Percentiles rank a stretch among this genome's conserved stretches.
Conservation (phyloP, 2,329 filamentous ascomycete genomes). For the Apiospora sp. region DNA sequence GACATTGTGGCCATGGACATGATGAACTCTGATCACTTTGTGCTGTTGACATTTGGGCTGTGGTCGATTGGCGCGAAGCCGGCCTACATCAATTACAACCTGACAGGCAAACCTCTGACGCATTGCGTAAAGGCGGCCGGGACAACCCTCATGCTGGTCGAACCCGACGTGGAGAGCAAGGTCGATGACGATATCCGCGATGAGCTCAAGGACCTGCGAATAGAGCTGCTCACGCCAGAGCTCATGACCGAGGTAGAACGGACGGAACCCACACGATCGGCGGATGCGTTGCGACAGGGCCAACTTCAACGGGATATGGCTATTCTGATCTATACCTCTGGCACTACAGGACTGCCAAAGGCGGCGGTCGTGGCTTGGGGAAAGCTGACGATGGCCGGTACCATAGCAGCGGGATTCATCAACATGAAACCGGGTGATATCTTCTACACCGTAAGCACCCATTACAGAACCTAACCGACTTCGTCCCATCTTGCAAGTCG, state of each 20-base stretch:
- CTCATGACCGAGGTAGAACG: slow-evolving; percentile 62
- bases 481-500: background rate
- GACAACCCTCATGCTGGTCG: slow-evolving; percentile 73
- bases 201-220: slow-evolving; percentile 58
- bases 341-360: slow-evolving; percentile 86
- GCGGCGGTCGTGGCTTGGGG: slow-evolving; percentile 78
- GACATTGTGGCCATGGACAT: slow-evolving; percentile 85
- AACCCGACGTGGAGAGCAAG: slow-evolving; percentile 63
- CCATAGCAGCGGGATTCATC: slow-evolving; percentile 64
- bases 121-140: slow-evolving; percentile 78
- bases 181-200: slow-evolving; percentile 65
- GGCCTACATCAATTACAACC: slow-evolving; percentile 89
- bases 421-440: slow-evolving; percentile 68
- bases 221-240: slow-evolving; percentile 68
- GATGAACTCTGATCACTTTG: slow-evolving; percentile 80
- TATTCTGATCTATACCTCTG: slow-evolving; percentile 83
- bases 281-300: slow-evolving; percentile 64
- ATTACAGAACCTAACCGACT: background rate
- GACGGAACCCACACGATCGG: slow-evolving; percentile 61
- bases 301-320: slow-evolving; percentile 65
- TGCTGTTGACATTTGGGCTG: slow-evolving; percentile 78
- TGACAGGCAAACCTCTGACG: slow-evolving; percentile 72
- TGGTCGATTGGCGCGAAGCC: slow-evolving; percentile 86
- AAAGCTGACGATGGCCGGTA: slow-evolving; percentile 64
- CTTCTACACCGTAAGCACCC: slow-evolving; percentile 72